Evolutionary conservation across 768 basidiomycete species (phyloP).

Genomic region (Tricholoma terreum): DNA sequence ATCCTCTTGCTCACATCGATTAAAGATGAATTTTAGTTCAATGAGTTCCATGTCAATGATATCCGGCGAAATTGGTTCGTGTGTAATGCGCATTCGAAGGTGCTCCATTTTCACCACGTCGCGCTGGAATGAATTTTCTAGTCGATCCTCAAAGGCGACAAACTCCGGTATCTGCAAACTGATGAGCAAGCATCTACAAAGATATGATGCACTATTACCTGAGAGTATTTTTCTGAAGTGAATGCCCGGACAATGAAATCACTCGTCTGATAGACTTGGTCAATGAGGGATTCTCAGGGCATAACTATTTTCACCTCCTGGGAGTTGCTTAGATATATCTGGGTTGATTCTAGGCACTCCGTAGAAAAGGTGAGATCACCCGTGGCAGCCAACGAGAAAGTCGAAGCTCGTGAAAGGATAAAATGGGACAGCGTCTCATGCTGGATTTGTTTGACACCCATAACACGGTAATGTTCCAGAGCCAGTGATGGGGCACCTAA

Average conservation of each 20-base stretch:
- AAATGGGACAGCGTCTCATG: slow-evolving; percentile 88
- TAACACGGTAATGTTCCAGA: slow-evolving; percentile 72
- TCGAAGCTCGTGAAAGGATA: slow-evolving; percentile 70
- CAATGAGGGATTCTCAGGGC: background rate
- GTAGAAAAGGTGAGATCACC: slow-evolving; percentile 75
- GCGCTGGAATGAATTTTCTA: slow-evolving; percentile 83
- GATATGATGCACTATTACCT: slow-evolving; percentile 38
- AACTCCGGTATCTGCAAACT: slow-evolving; percentile 73
- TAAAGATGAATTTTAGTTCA: slow-evolving; percentile 80
- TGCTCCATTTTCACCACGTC: slow-evolving; percentile 83
- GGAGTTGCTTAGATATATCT: slow-evolving; percentile 77
- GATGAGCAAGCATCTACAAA: background rate
- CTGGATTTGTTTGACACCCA: slow-evolving; percentile 84
- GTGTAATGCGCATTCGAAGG: slow-evolving; percentile 76
- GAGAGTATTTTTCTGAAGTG: slow-evolving; percentile 77
- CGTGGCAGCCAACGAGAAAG: slow-evolving; percentile 71
- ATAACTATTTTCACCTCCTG: slow-evolving; percentile 55
- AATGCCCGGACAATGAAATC: slow-evolving; percentile 83
- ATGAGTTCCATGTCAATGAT: slow-evolving; percentile 80
- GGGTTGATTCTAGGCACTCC: slow-evolving; percentile 76
- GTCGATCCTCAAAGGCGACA: slow-evolving; percentile 70
- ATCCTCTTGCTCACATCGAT: slow-evolving; percentile 50
- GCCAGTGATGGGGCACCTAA: slow-evolving; percentile 71
- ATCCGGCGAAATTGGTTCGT: slow-evolving; percentile 69
- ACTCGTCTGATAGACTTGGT: slow-evolving; percentile 48